Evolutionary conservation across 331 rosid genomes (phyloP), one percentile per base, ranked within the genome.

Genomic region (Pyrus hybrid): DNA sequence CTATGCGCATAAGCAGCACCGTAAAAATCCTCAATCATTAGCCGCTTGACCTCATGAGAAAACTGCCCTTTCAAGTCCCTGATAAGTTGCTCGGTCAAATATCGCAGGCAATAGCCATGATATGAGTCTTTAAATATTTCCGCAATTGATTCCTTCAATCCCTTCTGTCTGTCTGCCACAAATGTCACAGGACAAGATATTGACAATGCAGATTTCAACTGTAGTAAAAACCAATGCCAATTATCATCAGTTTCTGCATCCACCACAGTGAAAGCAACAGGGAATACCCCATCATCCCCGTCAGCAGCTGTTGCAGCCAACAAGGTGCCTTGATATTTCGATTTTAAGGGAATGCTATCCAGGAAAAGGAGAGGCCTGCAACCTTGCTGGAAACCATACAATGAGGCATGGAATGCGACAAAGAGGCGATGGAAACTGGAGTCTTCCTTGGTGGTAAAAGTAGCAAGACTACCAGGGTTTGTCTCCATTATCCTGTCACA

Each of bases 301-400:
- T 93, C 98, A 17, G 91, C 92, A 63, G 97, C 89, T 22, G 97
- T 91, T 25, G 97, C 97, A 13, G 92, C 95, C 86, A 93, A 85
- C 80, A 93, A 73, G n/a, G 93, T 89, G 67, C 98, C 98, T 83
- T 91, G 98, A 82, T 93, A 91, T 85, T 93, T 93, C 65, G 98
- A 89, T 83, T 89, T 93, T 77, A 93, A 67, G 20, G 88, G 87
- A 76, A 86, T 78, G 86, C 95, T 89, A 62, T 93, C 97, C 33
- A 91, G 97, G 80, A 93, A 93, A 71, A 93, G 85, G 80, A 93
- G 84, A 77, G 97, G 96, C 67, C 98, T 87, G 79, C 98, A 93
- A 73, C 97, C 97, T 84, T 93, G 98, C 80, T 93, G 89, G 81
- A 93, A 93, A 70, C 98, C 98, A 74, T 78, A 81, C 73, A 91